phyloP scores from a whole-genome alignment of 2,329 filamentous ascomycete species.

The Curvularia eragrostidis region DNA sequence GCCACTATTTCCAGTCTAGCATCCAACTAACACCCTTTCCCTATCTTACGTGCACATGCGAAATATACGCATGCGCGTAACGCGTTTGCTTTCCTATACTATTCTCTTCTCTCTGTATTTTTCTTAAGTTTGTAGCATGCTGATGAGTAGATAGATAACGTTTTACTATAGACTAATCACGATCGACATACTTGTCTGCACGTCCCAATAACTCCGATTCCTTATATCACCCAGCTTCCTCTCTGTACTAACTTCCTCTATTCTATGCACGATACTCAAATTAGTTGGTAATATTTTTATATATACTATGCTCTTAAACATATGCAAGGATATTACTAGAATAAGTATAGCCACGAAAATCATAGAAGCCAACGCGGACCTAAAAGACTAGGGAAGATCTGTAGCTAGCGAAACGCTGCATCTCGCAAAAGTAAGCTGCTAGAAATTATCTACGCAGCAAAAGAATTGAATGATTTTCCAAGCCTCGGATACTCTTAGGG shows the following conservation, averaged over 20 bases:
- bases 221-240: neutral
- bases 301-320: neutral
- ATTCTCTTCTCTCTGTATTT: no score
- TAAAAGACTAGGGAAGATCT: constrained; percentile 3
- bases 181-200: neutral
- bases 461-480: neutral
- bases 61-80: no score
- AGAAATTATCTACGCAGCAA: neutral
- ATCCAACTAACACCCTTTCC: no score
- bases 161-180: constrained; percentile 4
- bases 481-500: neutral
- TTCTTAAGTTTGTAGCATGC: no score
- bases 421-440: constrained; percentile 2
- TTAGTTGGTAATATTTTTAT: neutral
- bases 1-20: no score
- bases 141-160: no score
- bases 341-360: neutral
- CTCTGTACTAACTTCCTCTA: constrained; percentile 1
- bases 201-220: neutral
- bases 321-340: neutral
- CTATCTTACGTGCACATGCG: no score
- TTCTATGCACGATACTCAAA: neutral
- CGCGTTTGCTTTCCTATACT: no score
- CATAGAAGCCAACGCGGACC: neutral
- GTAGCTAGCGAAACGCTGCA: neutral